Conservation (phyloP, 169 alveolate species). For the Plasmodium coatneyi region DNA sequence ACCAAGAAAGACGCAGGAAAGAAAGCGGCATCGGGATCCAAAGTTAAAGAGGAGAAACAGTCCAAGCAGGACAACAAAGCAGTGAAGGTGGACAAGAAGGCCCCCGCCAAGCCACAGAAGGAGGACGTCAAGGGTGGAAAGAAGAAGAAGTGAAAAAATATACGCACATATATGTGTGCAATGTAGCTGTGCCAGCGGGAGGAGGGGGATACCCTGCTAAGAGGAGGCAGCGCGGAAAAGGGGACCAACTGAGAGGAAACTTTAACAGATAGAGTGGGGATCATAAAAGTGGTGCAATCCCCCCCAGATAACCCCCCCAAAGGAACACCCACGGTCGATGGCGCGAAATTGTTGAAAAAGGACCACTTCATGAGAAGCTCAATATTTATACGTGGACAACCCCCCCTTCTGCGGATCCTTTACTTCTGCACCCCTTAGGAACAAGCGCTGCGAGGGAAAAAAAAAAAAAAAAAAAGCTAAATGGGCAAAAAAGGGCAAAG, state of each 20-base stretch:
- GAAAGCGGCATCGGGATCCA: background rate
- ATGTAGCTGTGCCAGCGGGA: background rate
- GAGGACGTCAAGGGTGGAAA: constrained; percentile 18
- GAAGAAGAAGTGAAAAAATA: constrained; percentile 5
- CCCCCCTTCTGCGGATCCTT: background rate
- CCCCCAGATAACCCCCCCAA: background rate
- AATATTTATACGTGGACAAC: background rate
- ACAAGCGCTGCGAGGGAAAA: background rate
- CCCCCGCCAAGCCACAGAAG: constrained; percentile 9
- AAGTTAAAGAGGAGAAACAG: background rate
- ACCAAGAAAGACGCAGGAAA: constrained; percentile 2
- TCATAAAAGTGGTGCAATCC: background rate
- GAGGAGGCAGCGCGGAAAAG: background rate
- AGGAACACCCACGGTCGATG: background rate
- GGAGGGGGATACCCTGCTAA: background rate
- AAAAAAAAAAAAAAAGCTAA: background rate
- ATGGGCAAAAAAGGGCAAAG: background rate
- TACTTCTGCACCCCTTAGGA: background rate
- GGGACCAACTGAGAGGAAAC: background rate
- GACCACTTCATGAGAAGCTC: background rate
- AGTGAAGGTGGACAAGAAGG: constrained; percentile 35
- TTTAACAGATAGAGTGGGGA: background rate
- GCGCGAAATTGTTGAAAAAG: background rate
- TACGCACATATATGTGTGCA: background rate
- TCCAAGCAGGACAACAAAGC: background rate